Conservation (phyloP, 2,329 filamentous ascomycete species). For the Penicillium concentricum region DNA sequence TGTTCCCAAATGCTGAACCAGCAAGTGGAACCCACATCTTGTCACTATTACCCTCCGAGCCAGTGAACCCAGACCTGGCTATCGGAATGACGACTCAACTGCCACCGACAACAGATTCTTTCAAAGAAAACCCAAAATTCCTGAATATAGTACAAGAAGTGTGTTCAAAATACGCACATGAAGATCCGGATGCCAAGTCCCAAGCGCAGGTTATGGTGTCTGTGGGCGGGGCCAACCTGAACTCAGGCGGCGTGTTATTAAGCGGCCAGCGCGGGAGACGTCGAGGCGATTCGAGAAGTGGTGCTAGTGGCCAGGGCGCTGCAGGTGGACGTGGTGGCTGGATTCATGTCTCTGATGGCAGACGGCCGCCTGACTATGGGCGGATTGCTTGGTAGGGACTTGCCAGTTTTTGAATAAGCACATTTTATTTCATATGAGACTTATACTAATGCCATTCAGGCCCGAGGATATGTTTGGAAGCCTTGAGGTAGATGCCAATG, state of each 20-base stretch:
- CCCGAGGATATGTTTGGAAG: conserved; percentile 67
- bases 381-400: conserved; percentile 56
- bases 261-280: conserved; percentile 35
- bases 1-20: conserved; percentile 47
- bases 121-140: conserved; percentile 58
- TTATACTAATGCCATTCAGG: conserved; percentile 28
- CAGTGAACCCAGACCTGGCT: conserved; percentile 53
- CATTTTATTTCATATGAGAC: not conserved
- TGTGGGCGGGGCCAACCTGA: conserved; percentile 55
- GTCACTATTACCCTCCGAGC: conserved; percentile 56
- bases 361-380: conserved; percentile 62
- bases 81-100: conserved; percentile 56
- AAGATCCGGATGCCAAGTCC: conserved; percentile 57
- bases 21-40: conserved; percentile 47
- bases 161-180: conserved; percentile 52
- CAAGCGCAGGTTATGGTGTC: conserved; percentile 62
- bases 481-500: conserved; percentile 59
- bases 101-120: conserved; percentile 56
- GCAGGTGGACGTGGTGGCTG: conserved; percentile 60
- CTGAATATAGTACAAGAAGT: conserved; percentile 57
- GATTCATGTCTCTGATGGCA: conserved; percentile 61
- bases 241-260: conserved; percentile 51
- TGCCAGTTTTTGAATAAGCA: too few species aligned
- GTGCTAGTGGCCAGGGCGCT: conserved; percentile 59
- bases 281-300: conserved; percentile 51